Evolutionary conservation across 768 basidiomycete species (phyloP).

Genomic region (Daedaleopsis sinensis): DNA sequence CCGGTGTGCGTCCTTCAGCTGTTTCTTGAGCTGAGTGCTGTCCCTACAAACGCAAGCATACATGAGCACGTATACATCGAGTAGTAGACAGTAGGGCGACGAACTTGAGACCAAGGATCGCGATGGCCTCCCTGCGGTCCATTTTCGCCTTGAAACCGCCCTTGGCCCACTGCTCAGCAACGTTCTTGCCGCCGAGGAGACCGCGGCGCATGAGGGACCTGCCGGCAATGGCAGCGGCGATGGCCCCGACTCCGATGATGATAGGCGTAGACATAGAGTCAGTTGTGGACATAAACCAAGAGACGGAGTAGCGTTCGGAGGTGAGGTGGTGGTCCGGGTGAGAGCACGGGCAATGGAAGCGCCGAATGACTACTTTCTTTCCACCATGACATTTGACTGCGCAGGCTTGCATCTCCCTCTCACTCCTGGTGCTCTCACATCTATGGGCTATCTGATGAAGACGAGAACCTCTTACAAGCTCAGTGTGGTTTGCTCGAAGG

Average conservation of each 20-base stretch:
- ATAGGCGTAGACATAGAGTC: conserved; percentile 74
- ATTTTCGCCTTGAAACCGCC: conserved; percentile 97
- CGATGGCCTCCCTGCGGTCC: conserved; percentile 92
- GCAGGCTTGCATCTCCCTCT: too few species aligned
- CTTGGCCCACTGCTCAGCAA: conserved; percentile 84
- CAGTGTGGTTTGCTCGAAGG: too few species aligned
- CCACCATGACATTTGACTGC: neutral
- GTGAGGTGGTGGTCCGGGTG: conserved; percentile 4
- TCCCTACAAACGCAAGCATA: conserved; percentile 58
- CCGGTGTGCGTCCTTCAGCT: conserved; percentile 93
- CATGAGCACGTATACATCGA: neutral
- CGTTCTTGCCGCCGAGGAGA: conserved; percentile 56
- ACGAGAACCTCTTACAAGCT: too few species aligned
- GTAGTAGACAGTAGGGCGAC: conserved; percentile 32
- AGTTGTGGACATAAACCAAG: neutral
- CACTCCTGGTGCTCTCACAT: too few species aligned
- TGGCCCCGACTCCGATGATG: conserved; percentile 74
- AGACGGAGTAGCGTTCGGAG: neutral
- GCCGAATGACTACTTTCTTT: conserved; percentile 1
- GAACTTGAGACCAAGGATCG: conserved; percentile 90
- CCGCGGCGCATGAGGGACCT: conserved; percentile 71
- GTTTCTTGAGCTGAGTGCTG: conserved; percentile 68
- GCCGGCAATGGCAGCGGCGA: conserved; percentile 76
- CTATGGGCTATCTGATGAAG: too few species aligned
- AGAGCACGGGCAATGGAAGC: conserved; percentile 31